Base-by-base conservation (phyloP, 192 early-diverging fungal genomes). In the Coemansia asiatica region DNA sequence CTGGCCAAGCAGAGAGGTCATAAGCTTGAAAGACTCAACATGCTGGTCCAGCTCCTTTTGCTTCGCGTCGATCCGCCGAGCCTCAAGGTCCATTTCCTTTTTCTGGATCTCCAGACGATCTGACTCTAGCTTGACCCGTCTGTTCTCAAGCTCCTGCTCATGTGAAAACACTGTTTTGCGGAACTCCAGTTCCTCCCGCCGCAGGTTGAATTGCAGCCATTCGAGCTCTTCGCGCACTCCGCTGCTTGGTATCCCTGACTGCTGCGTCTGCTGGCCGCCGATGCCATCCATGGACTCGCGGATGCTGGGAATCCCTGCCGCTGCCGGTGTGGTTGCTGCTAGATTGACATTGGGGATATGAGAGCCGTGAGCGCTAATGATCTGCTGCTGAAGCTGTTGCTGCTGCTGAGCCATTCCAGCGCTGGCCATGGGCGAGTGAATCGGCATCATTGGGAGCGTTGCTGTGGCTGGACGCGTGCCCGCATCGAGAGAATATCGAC, bases 111-210 rank as follows among this genome's bases (percentile, higher is more conserved):
- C 78, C 6, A 81, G 63, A 21, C 72, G 64, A 7, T 38, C 69
- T 29, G 71, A 68, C 55, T 81, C 78, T n/a, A 81, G 51, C 21
- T 36, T 49, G 54, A 75, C 51, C 22, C 78, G 64, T 63, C 71
- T 60, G 25, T 27, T 48, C 44, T 81, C 78, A n/a, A 81, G 62
- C 4, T 67, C 72, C 21, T 74, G 68, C 62, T 81, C 78, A 18
- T 75, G 72, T 1, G 51, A 68, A 68, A 81, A 75, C 56, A 68
- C 67, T 1, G 23, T 57, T 46, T 81, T 74, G 25, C 78, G 72
- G 62, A 81, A 81, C 62, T 74, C 72, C 7, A 81, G 78, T 57
- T 81, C 78, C 48, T 81, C 78, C 18, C 78, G 72, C 5, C 78
- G 78, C 63, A 81, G 13, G 49, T 69, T 81, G 55, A 81, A 64